Conservation (phyloP, 1,284 basidiomycete species). For the Melampsora larici-populina region DNA sequence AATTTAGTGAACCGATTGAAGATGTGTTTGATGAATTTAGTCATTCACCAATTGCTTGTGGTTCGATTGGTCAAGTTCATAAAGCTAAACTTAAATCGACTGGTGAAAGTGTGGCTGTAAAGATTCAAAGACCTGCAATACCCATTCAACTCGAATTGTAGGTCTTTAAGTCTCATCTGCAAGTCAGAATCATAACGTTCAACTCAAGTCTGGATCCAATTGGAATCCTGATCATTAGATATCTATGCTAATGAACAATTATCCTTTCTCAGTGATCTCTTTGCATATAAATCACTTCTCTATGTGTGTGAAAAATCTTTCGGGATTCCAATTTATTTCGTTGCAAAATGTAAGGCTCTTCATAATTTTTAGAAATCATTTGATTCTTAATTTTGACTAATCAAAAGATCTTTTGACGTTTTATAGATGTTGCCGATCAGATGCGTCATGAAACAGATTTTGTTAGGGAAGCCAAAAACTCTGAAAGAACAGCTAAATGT, state of each 20-base stretch:
- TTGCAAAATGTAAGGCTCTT: constrained; percentile 60
- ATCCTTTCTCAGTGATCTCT: constrained; percentile 45
- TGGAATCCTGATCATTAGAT: not conserved
- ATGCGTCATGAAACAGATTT: constrained; percentile 78
- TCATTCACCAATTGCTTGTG: constrained; percentile 70
- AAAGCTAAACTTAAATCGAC: constrained; percentile 64
- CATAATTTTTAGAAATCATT: not conserved
- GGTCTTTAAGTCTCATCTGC: too few species aligned
- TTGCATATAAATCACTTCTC: constrained; percentile 48
- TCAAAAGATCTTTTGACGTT: not conserved
- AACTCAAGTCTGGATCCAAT: not conserved
- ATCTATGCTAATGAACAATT: not conserved
- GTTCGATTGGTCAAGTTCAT: constrained; percentile 85
- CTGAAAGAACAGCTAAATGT: constrained; percentile 62
- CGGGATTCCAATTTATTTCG: constrained; percentile 71
- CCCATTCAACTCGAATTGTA: constrained; percentile 70
- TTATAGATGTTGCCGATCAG: constrained; percentile 75
- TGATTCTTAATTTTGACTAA: too few species aligned
- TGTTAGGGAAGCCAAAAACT: constrained; percentile 67
- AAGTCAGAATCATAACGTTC: too few species aligned
- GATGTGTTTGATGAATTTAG: constrained; percentile 76
- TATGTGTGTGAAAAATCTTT: constrained; percentile 58
- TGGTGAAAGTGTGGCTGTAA: constrained; percentile 68
- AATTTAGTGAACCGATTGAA: constrained; percentile 65
- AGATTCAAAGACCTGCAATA: constrained; percentile 85